Evolutionary conservation across 495 filamentous ascomycete genomes (phyloP), one percentile per base, ranked within the genome.

Genomic region (Penicillium psychrofluorescens): DNA sequence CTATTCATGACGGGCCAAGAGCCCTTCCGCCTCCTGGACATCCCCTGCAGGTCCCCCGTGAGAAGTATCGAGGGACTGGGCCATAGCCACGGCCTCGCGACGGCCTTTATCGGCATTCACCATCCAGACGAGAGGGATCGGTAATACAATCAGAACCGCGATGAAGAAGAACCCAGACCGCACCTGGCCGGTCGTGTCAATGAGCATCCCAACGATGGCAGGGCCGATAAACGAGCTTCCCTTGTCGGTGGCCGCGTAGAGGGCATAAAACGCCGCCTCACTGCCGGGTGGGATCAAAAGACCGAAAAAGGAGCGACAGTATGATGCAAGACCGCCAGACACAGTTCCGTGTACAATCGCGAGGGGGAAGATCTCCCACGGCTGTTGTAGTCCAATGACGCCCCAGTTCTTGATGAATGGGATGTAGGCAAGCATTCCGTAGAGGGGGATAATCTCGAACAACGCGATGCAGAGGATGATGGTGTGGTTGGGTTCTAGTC

Each of bases 231-330:
- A 77, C 46, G 83, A 88, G 27, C 83, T 88, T 0, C 90, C 90
- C 59, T 95, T 95, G 55, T 95, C 90, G 7, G 90, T 95, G 40
- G 92, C 91, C 4, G 90, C 90, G 52, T 95, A 95, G 6, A 95
- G 73, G 0, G 90, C 90, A 62, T 90, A 95, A 54, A 95, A 95
- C 0, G 90, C 87, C 0, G 90, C 90, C 60, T 95, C 90, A 27
- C 76, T 88, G n/a, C 89, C 89, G 0, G 88, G 87, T 5, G 90
- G 90, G 55, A 95, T 79, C 39, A 95, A 66, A 59, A 90, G 79
- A 7, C 88, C 89, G 51, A 81, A 95, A 40, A 95, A 72, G 40
- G 83, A 87, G 1, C 90, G 81, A 55, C 90, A 95, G 61, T 95
- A 95, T 10, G 83, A 84, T 38, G 81, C 80, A 22, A 95, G 63